Evolutionary conservation across 1,139 yeast species (phyloP).

Genomic region (Casaregolazyma suthepensis): DNA sequence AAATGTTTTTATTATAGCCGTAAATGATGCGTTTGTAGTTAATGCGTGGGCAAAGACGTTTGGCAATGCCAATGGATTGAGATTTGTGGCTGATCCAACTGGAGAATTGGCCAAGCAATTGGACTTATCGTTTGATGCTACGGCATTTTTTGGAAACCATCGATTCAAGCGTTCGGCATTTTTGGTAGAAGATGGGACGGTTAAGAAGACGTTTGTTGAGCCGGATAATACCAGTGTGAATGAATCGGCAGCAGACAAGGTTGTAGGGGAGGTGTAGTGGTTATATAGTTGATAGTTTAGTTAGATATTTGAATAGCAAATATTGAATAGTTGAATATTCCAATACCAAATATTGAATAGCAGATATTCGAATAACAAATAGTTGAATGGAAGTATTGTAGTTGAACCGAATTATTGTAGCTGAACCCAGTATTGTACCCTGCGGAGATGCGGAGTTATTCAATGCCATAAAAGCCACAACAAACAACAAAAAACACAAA

Average conservation of each 20-base stretch:
- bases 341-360: too few relatives aligned
- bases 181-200: slow-evolving; percentile 67
- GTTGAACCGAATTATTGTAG: too few relatives aligned
- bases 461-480: too few relatives aligned
- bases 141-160: slow-evolving; percentile 63
- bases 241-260: slow-evolving; percentile 46
- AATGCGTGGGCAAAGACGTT: slow-evolving; percentile 66
- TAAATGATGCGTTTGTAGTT: slow-evolving; percentile 81
- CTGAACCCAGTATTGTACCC: too few relatives aligned
- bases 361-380: too few relatives aligned
- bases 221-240: slow-evolving; percentile 74
- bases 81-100: slow-evolving; percentile 69
- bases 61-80: slow-evolving; percentile 34
- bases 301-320: not conserved
- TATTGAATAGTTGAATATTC: too few relatives aligned
- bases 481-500: too few relatives aligned
- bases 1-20: slow-evolving; percentile 61
- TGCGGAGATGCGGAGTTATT: too few relatives aligned
- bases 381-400: too few relatives aligned
- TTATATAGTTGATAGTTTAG: not conserved
- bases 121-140: slow-evolving; percentile 65
- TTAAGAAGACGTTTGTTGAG: slow-evolving; percentile 61
- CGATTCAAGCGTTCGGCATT: slow-evolving; percentile 76
- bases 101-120: slow-evolving; percentile 63
- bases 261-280: slow-evolving; percentile 27